Percentiles rank a stretch among this genome's conserved stretches.
phyloP scores from a whole-genome alignment of 305 asterid genomes.

The Ajuga reptans region DNA sequence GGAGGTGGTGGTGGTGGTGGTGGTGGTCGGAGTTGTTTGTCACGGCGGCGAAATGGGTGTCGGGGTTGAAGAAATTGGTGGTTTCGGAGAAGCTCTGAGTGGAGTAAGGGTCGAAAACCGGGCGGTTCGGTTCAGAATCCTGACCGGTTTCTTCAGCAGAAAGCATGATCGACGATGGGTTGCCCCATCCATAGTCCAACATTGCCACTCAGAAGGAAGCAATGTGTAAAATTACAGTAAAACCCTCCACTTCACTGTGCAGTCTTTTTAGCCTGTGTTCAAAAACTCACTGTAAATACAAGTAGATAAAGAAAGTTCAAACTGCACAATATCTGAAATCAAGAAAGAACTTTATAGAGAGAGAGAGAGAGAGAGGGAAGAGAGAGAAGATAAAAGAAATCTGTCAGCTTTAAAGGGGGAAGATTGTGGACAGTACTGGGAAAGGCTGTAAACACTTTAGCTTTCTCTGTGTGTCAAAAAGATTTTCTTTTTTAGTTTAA shows the following conservation, averaged over 20 bases:
- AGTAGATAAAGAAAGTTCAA: constrained; percentile 22
- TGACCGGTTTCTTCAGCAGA: constrained; percentile 43
- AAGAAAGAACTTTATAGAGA: constrained; percentile 29
- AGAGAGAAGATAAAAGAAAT: constrained; percentile 21
- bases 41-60: constrained; percentile 31
- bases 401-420: constrained; percentile 53
- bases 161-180: constrained; percentile 58
- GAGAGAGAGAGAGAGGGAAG: background rate
- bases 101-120: constrained; percentile 49
- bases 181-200: constrained; percentile 90
- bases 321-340: constrained; percentile 35
- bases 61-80: constrained; percentile 27
- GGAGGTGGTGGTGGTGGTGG: constrained; percentile 28
- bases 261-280: constrained; percentile 11
- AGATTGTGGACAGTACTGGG: constrained; percentile 37
- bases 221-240: background rate
- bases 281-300: constrained; percentile 8
- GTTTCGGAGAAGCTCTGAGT: constrained; percentile 37
- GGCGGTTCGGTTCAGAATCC: constrained; percentile 46
- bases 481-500: background rate
- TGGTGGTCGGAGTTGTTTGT: constrained; percentile 15
- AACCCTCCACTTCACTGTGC: constrained; percentile 4
- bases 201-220: constrained; percentile 28
- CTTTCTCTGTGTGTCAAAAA: constrained; percentile 25
- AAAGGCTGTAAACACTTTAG: constrained; percentile 49